Percentiles rank a stretch among this genome's conserved stretches.
Evolutionary conservation across 2,329 filamentous ascomycete species (phyloP).

Genomic region (Botrytis fabae): DNA sequence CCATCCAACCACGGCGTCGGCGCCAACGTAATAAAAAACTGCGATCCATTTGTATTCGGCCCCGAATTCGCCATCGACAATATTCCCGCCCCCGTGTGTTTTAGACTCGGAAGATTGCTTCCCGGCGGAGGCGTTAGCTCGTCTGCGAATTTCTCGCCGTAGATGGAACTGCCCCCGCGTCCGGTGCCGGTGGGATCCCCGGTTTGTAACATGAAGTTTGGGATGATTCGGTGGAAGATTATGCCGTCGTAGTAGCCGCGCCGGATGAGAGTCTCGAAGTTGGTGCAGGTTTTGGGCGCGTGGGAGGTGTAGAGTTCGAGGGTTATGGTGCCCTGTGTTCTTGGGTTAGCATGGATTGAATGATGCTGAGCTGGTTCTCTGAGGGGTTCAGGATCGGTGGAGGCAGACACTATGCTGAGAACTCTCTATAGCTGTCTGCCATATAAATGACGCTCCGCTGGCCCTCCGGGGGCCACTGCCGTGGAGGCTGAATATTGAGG

Average conservation of each 20-base stretch:
- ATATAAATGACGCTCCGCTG: background rate
- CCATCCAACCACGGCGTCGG: constrained; percentile 96
- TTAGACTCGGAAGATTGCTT: constrained; percentile 55
- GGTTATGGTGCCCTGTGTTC: constrained; percentile 66
- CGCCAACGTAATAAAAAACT: constrained; percentile 94
- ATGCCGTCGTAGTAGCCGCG: constrained; percentile 86
- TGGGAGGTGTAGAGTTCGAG: constrained; percentile 89
- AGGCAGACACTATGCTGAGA: too few relatives aligned
- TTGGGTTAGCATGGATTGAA: background rate
- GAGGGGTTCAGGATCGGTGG: too few relatives aligned
- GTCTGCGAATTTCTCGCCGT: constrained; percentile 90
- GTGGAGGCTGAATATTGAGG: background rate
- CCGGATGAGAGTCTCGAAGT: constrained; percentile 78
- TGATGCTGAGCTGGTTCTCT: background rate
- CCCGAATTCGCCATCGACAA: constrained; percentile 96
- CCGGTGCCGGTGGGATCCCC: constrained; percentile 94
- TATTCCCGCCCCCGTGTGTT: constrained; percentile 92
- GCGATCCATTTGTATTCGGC: constrained; percentile 87
- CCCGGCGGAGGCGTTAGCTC: constrained; percentile 66
- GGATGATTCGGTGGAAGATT: constrained; percentile 92
- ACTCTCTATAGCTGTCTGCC: background rate
- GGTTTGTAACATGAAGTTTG: constrained; percentile 94
- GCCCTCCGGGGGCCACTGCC: background rate
- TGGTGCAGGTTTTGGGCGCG: constrained; percentile 81
- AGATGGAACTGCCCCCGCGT: constrained; percentile 84